Evolutionary conservation across 768 basidiomycete species (phyloP).

Genomic region (Boletus eberwhitei): DNA sequence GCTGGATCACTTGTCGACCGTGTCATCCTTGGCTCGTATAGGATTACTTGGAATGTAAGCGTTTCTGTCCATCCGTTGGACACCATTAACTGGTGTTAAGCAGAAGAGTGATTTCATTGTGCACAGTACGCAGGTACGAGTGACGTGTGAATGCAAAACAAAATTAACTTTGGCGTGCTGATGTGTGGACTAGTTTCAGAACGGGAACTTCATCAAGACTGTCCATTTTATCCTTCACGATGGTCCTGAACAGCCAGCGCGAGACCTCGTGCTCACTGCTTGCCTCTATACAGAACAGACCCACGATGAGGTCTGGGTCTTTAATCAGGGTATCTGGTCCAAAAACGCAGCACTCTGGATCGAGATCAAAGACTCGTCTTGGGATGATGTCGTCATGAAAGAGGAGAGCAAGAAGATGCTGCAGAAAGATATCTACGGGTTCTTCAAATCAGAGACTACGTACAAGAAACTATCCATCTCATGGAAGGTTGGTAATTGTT

Average conservation of each 20-base stretch:
- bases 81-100: constrained; percentile 1
- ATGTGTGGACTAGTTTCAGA: constrained; percentile 29
- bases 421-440: constrained; percentile 73
- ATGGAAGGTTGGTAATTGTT: constrained; percentile 60
- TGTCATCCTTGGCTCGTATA: constrained; percentile 54
- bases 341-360: constrained; percentile 62
- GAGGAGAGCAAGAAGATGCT: constrained; percentile 63
- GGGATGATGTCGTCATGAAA: constrained; percentile 74
- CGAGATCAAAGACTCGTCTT: constrained; percentile 61
- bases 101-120: constrained; percentile 58
- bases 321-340: constrained; percentile 64
- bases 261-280: constrained; percentile 49
- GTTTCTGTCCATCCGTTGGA: neutral
- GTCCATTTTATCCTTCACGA: constrained; percentile 58
- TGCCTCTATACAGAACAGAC: constrained; percentile 52
- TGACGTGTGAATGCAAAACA: neutral
- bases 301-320: constrained; percentile 76
- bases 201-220: constrained; percentile 18
- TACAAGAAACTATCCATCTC: constrained; percentile 76
- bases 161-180: neutral
- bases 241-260: constrained; percentile 49
- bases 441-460: constrained; percentile 70
- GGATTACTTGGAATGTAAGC: constrained; percentile 56
- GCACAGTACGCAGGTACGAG: constrained; percentile 47
- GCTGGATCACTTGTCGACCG: constrained; percentile 54